phyloP scores from a whole-genome alignment of 2,329 filamentous ascomycete species.

The Epichloe sibirici region DNA sequence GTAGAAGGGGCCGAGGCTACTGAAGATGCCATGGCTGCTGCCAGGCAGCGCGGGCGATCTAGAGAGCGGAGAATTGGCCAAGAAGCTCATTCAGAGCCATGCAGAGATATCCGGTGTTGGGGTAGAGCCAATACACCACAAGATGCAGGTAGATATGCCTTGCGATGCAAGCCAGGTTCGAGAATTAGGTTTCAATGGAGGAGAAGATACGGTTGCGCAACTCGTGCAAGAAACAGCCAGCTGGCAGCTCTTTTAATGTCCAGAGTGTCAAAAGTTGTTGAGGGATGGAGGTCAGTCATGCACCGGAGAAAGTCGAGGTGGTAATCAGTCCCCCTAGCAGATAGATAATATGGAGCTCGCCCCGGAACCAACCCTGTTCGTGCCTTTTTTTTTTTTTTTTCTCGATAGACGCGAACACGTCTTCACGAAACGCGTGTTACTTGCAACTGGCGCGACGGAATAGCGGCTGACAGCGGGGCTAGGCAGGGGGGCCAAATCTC shows the following conservation, averaged over 20 bases:
- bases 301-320: background rate
- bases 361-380: background rate
- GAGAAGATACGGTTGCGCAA: background rate
- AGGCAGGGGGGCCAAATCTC: background rate
- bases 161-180: background rate
- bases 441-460: background rate
- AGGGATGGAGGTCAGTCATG: background rate
- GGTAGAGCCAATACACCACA: background rate
- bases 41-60: conserved; percentile 28
- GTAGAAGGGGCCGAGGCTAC: conserved; percentile 21
- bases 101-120: background rate
- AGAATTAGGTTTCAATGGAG: background rate
- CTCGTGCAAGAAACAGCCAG: background rate
- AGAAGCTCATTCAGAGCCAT: conserved; percentile 5
- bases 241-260: background rate
- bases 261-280: background rate
- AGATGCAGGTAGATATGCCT: background rate
- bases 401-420: conserved; percentile 7
- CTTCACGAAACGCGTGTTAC: conserved; percentile 6
- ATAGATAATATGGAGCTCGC: background rate
- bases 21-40: conserved; percentile 31
- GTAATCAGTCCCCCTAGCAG: background rate
- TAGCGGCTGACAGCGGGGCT: background rate
- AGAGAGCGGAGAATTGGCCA: conserved; percentile 17
- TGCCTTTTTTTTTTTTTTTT: background rate